Evolutionary conservation across 768 basidiomycete species (phyloP).

Genomic region (Lactifluus pinguis): DNA sequence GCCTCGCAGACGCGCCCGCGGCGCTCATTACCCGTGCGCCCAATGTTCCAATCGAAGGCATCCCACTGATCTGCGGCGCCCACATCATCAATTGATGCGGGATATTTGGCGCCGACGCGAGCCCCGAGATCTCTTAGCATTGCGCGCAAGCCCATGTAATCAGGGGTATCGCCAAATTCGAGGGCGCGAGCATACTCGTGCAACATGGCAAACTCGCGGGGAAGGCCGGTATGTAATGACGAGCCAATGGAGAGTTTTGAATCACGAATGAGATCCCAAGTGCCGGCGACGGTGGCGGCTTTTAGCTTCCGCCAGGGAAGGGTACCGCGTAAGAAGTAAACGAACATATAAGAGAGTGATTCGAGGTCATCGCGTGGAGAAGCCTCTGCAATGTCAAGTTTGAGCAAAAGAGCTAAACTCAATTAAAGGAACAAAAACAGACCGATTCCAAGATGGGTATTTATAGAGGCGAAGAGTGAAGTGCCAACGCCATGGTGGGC

Average conservation of each 20-base stretch:
- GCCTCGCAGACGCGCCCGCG: constrained; percentile 19
- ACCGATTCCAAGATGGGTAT: constrained; percentile 70
- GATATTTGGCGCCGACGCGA: constrained; percentile 18
- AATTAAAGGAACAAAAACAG: constrained; percentile 22
- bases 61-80: constrained; percentile 14
- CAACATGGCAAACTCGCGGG: constrained; percentile 73
- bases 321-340: constrained; percentile 71
- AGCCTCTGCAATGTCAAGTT: constrained; percentile 39
- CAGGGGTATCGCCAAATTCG: constrained; percentile 82
- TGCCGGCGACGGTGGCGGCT: constrained; percentile 52
- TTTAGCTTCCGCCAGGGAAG: constrained; percentile 72
- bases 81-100: constrained; percentile 4
- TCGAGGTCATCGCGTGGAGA: constrained; percentile 76
- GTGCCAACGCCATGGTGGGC: constrained; percentile 76
- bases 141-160: constrained; percentile 73
- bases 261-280: constrained; percentile 72
- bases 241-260: constrained; percentile 57
- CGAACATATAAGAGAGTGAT: constrained; percentile 73
- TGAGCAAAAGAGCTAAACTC: not conserved
- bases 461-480: constrained; percentile 64
- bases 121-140: constrained; percentile 48
- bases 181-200: constrained; percentile 72
- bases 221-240: constrained; percentile 60
- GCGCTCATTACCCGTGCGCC: constrained; percentile 4
- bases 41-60: constrained; percentile 19